Evolutionary conservation across 306 rosid species (phyloP).

Genomic region (Hylodesmum podocarpum): DNA sequence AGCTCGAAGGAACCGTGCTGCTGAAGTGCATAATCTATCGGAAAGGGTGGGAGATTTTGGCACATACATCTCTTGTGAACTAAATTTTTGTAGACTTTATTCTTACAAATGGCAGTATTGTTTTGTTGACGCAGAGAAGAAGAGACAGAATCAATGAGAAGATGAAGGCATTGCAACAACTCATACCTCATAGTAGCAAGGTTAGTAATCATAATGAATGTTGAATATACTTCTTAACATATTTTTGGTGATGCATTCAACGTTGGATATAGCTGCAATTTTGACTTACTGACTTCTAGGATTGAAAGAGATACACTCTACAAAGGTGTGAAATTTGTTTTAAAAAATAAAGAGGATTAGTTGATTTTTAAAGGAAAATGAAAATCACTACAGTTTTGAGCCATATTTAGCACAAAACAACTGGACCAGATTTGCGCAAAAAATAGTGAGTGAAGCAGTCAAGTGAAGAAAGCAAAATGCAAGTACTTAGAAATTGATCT

Average conservation of each 20-base stretch:
- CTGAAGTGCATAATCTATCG: constrained; percentile 90
- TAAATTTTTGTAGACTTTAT: background rate
- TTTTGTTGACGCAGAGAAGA: constrained; percentile 57
- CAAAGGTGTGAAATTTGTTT: background rate
- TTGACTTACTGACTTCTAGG: background rate
- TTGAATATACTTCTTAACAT: background rate
- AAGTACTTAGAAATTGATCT: background rate
- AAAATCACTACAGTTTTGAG: background rate
- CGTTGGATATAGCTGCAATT: constrained; percentile 5
- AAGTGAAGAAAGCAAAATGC: background rate
- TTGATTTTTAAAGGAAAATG: background rate
- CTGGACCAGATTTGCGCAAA: background rate
- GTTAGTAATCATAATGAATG: constrained; percentile 38
- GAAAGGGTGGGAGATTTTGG: constrained; percentile 67
- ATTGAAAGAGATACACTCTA: background rate
- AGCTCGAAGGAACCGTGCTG: constrained; percentile 75
- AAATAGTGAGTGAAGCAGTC: background rate
- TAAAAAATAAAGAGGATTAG: background rate
- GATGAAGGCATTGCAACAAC: constrained; percentile 90
- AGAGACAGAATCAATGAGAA: constrained; percentile 95
- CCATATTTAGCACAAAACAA: background rate
- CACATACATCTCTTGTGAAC: constrained; percentile 1
- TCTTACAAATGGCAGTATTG: background rate
- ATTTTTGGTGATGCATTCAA: background rate
- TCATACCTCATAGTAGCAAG: constrained; percentile 91